Conservation (phyloP, 495 filamentous ascomycete species). For the Penicillium daleae region DNA sequence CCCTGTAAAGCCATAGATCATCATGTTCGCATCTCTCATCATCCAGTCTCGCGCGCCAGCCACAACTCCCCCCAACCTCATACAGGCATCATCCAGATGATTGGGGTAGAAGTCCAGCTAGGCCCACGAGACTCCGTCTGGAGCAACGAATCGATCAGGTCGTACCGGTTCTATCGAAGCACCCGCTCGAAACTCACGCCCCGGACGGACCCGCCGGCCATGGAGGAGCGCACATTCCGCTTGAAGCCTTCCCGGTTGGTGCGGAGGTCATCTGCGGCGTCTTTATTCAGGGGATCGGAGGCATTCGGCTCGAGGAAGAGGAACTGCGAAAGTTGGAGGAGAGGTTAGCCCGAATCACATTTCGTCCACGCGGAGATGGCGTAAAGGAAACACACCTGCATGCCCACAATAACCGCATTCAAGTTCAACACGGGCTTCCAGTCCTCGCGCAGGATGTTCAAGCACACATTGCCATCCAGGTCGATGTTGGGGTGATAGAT, state of each 20-base stretch:
- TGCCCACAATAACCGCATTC: constrained; percentile 93
- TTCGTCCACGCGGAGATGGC: too few relatives aligned
- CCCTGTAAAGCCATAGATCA: constrained; percentile 25
- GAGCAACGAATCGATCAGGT: constrained; percentile 4
- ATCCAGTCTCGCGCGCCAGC: background rate
- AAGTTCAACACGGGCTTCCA: constrained; percentile 98
- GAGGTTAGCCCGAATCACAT: constrained; percentile 1
- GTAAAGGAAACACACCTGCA: constrained; percentile 63
- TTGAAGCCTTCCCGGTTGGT: constrained; percentile 84
- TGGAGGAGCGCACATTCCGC: constrained; percentile 80
- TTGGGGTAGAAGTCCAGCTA: background rate
- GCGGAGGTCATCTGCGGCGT: constrained; percentile 91
- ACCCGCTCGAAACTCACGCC: constrained; percentile 77
- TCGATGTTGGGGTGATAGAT: constrained; percentile 99
- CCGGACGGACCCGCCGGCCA: constrained; percentile 81
- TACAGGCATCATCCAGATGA: constrained; percentile 15
- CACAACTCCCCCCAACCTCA: constrained; percentile 13
- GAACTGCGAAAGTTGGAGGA: constrained; percentile 59
- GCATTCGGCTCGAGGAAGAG: constrained; percentile 98
- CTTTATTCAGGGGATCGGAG: constrained; percentile 95
- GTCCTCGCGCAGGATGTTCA: constrained; percentile 96
- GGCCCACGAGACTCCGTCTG: background rate
- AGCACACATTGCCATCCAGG: constrained; percentile 93
- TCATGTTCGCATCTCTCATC: constrained; percentile 18
- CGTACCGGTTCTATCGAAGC: constrained; percentile 37